Evolutionary conservation across 371 early-diverging fungal species (phyloP).

Genomic region (Amoeboaphelidium protococcarum): DNA sequence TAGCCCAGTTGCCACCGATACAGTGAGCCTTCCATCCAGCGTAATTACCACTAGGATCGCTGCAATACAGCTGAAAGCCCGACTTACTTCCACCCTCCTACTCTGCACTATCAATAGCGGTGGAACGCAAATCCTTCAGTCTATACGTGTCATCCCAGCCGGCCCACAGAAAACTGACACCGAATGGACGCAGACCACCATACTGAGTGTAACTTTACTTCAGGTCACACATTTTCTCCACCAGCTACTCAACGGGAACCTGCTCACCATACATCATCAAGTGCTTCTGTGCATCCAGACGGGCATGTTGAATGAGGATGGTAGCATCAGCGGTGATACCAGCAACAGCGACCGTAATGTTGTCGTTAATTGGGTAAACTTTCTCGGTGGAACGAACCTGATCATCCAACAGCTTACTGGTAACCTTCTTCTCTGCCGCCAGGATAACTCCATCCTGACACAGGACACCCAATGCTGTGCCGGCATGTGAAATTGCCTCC

Average conservation of each 20-base stretch:
- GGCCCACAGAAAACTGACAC: slow-evolving; percentile 91
- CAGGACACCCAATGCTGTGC: slow-evolving; percentile 81
- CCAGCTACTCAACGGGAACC: slow-evolving; percentile 81
- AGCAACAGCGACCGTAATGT: slow-evolving; percentile 86
- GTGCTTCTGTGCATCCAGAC: slow-evolving; percentile 71
- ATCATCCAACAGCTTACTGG: slow-evolving; percentile 74
- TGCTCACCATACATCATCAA: slow-evolving; percentile 56
- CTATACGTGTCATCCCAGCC: slow-evolving; percentile 69
- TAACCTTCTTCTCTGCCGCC: slow-evolving; percentile 87
- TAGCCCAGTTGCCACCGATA: slow-evolving; percentile 80
- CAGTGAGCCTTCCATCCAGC: slow-evolving; percentile 95
- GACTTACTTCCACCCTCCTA: no score
- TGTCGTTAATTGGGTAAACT: slow-evolving; percentile 79
- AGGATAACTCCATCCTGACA: slow-evolving; percentile 81
- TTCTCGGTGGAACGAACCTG: slow-evolving; percentile 64
- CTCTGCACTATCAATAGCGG: no score
- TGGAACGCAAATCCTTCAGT: no score
- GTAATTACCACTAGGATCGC: slow-evolving; percentile 97
- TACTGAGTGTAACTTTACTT: slow-evolving; percentile 98
- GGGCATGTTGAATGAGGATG: slow-evolving; percentile 69
- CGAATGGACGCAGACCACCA: slow-evolving; percentile 95
- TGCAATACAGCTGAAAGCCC: slow-evolving; percentile 90
- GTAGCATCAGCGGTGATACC: slow-evolving; percentile 96
- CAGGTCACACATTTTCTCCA: slow-evolving; percentile 71
- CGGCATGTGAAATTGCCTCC: slow-evolving; percentile 96